Percentiles rank a stretch among this genome's conserved stretches.
Evolutionary conservation across 345 rosid genomes (phyloP).

Genomic region (Eucalyptus marginata): DNA sequence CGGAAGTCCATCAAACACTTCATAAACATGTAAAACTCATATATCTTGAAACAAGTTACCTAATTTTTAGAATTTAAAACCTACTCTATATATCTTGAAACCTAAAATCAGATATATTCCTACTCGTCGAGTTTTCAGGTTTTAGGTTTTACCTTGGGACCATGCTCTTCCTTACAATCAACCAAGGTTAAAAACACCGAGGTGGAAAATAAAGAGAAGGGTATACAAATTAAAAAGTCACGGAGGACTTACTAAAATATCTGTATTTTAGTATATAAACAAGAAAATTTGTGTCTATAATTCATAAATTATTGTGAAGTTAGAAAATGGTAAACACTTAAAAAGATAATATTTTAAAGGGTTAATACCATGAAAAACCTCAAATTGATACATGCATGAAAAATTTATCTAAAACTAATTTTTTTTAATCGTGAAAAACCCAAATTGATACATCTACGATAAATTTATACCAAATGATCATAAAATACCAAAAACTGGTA

Average conservation of each 20-base stretch:
- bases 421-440: rapidly evolving
- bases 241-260: background rate
- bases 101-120: rapidly evolving
- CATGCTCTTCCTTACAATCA: background rate
- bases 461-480: too few relatives aligned
- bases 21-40: background rate
- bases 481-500: rapidly evolving
- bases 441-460: rapidly evolving
- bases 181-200: background rate
- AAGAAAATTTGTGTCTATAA: background rate
- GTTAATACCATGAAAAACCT: too few relatives aligned
- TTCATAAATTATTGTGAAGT: background rate
- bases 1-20: background rate
- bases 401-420: too few relatives aligned
- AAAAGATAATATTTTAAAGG: too few relatives aligned
- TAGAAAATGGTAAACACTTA: too few relatives aligned
- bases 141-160: too few relatives aligned
- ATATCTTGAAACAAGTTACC: too few relatives aligned
- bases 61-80: too few relatives aligned
- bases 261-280: background rate
- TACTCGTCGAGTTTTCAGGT: rapidly evolving
- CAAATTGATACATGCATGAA: rapidly evolving
- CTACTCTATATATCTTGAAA: too few relatives aligned
- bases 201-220: background rate
- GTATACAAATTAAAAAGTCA: background rate